Evolutionary conservation across 2,329 filamentous ascomycete species (phyloP).

Genomic region (Aspergillus persii): DNA sequence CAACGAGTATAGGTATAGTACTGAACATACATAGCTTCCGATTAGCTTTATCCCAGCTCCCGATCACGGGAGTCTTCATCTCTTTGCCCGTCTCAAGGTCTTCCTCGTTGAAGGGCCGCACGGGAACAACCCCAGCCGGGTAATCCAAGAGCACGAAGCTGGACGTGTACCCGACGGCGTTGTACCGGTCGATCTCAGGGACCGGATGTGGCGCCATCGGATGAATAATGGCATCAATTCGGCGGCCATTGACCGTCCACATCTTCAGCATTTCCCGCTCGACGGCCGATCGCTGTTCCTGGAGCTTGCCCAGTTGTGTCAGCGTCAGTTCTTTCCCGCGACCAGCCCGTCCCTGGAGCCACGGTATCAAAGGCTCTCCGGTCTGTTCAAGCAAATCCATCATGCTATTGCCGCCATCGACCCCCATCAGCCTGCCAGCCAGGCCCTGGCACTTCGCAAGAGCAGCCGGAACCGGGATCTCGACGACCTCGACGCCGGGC

Average conservation of each 20-base stretch:
- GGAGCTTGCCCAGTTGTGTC: conserved; percentile 51
- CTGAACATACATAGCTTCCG: conserved; percentile 53
- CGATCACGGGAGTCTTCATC: conserved; percentile 40
- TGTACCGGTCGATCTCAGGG: conserved; percentile 61
- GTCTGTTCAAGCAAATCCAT: conserved; percentile 57
- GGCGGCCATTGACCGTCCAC: conserved; percentile 46
- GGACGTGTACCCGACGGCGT: conserved; percentile 61
- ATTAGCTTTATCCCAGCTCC: conserved; percentile 62
- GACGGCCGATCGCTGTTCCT: conserved; percentile 52
- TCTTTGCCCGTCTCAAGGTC: conserved; percentile 53
- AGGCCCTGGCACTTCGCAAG: conserved; percentile 57
- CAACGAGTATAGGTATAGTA: background rate
- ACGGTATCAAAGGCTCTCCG: conserved; percentile 58
- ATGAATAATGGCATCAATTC: conserved; percentile 61
- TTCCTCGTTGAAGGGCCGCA: conserved; percentile 47
- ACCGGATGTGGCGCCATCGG: conserved; percentile 64
- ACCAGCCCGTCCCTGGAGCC: conserved; percentile 54
- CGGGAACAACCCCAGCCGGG: conserved; percentile 57
- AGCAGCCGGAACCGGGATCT: conserved; percentile 53
- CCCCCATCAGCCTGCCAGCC: conserved; percentile 57
- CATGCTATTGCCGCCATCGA: conserved; percentile 57
- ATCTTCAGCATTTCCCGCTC: conserved; percentile 57
- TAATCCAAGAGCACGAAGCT: conserved; percentile 63
- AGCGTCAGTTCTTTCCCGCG: conserved; percentile 49
- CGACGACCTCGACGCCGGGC: conserved; percentile 55